Percentiles rank a stretch among this genome's conserved stretches.
These are phyloP conservation scores for Pleurotus ostreatus DNA, from an alignment of 768 basidiomycete genomes.

Conservation along the genomic window DNA sequence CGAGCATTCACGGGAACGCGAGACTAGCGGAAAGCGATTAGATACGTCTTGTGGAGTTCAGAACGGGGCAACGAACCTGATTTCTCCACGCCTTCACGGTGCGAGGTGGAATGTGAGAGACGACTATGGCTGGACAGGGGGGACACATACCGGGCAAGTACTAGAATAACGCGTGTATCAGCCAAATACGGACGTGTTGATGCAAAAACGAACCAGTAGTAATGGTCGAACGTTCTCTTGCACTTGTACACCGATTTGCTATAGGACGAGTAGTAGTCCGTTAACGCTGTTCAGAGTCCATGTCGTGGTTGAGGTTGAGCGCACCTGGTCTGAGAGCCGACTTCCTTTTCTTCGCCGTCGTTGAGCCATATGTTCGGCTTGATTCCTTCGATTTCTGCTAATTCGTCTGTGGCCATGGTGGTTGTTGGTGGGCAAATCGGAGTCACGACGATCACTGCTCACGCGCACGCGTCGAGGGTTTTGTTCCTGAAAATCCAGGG, in stretches of 20 bases:
- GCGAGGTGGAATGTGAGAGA: neutral
- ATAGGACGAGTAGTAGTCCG: neutral
- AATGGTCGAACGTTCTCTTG: slow-evolving; percentile 39
- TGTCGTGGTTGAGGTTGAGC: neutral
- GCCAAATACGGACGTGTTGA: neutral
- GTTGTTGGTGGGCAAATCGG: neutral
- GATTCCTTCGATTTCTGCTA: slow-evolving; percentile 49
- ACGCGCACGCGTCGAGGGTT: no score
- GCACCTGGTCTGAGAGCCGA: slow-evolving; percentile 37
- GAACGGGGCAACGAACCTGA: slow-evolving; percentile 16
- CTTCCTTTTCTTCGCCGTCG: slow-evolving; percentile 47
- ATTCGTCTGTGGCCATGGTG: slow-evolving; percentile 30
- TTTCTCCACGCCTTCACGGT: slow-evolving; percentile 27
- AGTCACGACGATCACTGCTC: no score
- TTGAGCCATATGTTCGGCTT: slow-evolving; percentile 41
- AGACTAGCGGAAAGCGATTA: slow-evolving; percentile 12
- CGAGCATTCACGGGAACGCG: slow-evolving; percentile 33
- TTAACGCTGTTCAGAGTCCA: no score
- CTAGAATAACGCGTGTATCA: slow-evolving; percentile 11
- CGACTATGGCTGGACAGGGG: no score
- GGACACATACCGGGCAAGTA: slow-evolving; percentile 28
- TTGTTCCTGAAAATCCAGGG: no score
- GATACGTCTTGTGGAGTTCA: no score
- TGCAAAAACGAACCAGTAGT: slow-evolving; percentile 25
- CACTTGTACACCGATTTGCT: slow-evolving; percentile 40